phyloP scores from a whole-genome alignment of 345 rosid genomes.

The Trapa incisa region DNA sequence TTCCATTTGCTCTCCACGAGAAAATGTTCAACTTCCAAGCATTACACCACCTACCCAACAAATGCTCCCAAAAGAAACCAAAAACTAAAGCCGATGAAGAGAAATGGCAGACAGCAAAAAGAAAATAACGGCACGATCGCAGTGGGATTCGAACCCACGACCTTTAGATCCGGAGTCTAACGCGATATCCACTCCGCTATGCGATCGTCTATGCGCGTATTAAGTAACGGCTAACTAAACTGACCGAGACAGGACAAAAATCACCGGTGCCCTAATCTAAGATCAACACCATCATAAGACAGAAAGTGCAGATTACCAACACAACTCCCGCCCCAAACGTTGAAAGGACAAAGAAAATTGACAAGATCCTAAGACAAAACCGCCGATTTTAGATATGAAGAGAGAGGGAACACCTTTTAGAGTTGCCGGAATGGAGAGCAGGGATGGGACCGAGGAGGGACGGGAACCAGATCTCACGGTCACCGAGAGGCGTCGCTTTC shows the following conservation, averaged over 20 bases:
- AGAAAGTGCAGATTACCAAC: not conserved
- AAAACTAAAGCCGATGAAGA: not conserved
- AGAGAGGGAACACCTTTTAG: slow-evolving; percentile 4
- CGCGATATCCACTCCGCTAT: slow-evolving; percentile 99
- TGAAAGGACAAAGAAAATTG: too few relatives aligned
- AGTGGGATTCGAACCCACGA: slow-evolving; percentile 99
- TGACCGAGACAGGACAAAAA: not conserved
- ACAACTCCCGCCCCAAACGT: too few relatives aligned
- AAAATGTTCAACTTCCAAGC: too few relatives aligned
- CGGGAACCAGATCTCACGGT: not conserved
- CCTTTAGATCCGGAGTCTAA: slow-evolving; percentile 99
- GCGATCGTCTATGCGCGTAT: slow-evolving; percentile 27
- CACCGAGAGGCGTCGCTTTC: not conserved
- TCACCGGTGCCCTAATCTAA: not conserved
- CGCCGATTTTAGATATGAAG: too few relatives aligned
- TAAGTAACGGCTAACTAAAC: not conserved
- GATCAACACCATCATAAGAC: not conserved
- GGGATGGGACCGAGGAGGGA: not conserved
- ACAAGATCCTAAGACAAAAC: too few relatives aligned
- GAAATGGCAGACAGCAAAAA: not conserved
- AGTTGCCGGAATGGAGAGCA: not conserved
- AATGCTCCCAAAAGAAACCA: not conserved
- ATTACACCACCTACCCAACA: not conserved
- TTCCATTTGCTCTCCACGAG: too few relatives aligned
- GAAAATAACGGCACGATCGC: slow-evolving; percentile 34